Evolutionary conservation across 2,329 filamentous ascomycete species (phyloP), one percentile per base, ranked within the genome.

Genomic region (Cordyceps fumosorosea): DNA sequence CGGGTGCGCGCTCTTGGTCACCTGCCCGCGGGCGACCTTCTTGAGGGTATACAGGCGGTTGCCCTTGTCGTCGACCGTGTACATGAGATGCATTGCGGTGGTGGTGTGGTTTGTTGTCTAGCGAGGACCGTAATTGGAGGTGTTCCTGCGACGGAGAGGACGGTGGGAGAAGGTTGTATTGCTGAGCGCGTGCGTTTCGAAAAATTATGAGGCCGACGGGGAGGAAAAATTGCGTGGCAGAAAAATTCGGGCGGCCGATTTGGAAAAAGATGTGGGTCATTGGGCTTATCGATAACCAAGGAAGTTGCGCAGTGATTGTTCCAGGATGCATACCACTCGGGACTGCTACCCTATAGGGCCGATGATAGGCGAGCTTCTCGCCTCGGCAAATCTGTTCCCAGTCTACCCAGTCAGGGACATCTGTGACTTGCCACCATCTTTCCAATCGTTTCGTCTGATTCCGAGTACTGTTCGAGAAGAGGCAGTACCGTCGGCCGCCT

Each of bases 1-100:
- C 53, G 95, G 93, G 80, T 98, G 93, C 62, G 95, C 95, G 60
- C 90, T 95, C 83, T 96, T 96, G 76, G 93, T 96, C 72, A 97
- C 91, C 74, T 92, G 86, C 73, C 89, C 89, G 69, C 87, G 82
- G 70, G 84, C 80, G 68, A 96, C 85, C 81, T 98, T 97, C 80
- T 97, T 93, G 67, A 98, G 86, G 54, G 95, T 98, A 84, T 98
- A 99, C 71, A 89, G 80, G 76, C 93, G 91, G 81, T 91, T 93
- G 82, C 93, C 93, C 65, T 84, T 80, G 69, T 83, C 76, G 77
- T 92, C 89, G 78, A 93, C 80, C 66, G 90, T 95, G 86, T 93
- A 96, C 95, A 85, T 85, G 63, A 85, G 74, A 84, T 85, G 83
- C 83, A 85, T 85, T 8, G 37, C 85, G 14, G 34, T 18, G 22